Evolutionary conservation across 1,284 basidiomycete species (phyloP), one percentile per base, ranked within the genome.

Genomic region (Kalmanozyma brasiliensis): DNA sequence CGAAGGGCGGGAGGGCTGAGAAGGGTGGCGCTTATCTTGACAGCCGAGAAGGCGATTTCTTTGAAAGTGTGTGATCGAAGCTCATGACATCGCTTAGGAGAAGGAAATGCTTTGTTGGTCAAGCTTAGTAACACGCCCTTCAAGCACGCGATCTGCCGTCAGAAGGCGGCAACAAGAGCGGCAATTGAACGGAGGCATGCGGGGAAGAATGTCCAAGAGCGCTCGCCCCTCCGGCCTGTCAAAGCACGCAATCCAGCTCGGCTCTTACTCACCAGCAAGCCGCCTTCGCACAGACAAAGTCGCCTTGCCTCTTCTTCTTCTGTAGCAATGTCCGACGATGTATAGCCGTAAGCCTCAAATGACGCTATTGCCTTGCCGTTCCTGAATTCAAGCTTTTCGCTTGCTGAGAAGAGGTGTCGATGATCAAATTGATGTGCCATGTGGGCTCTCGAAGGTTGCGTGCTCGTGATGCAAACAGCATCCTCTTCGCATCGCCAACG

Each of bases 91-190:
- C 29, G 42, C 29, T 22, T 17, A 43, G 32, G n/a, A n/a, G n/a
- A n/a, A 7, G n/a, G 26, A 22, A 44, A 36, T 17, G 9, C n/a
- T 3, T 9, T 4, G 13, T 1, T 16, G 8, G 58, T 62, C 47
- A 62, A 10, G 59, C 52, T 62, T 55, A 55, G 32, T 46, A 38
- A 53, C 17, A 20, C 1, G 10, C 5, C 44, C 11, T 17, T 33
- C 17, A 57, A 64, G 61, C 61, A 64, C 61, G 61, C 49, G 61
- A 64, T 62, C 33, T 24, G n/a, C n/a, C n/a, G n/a, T n/a, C n/a
- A n/a, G 29, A 17, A n/a, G 8, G 24, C 29, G 22, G 9, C 24
- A 26, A 11, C 11, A 33, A 17, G 26, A 5, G 19, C 26, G 5
- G 26, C 26, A 29, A 29, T 29, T 29, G 26, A 22, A 10, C 20